Base-by-base conservation (phyloP, 108 stramenopile genomes). In the Cyclotella sp. region DNA sequence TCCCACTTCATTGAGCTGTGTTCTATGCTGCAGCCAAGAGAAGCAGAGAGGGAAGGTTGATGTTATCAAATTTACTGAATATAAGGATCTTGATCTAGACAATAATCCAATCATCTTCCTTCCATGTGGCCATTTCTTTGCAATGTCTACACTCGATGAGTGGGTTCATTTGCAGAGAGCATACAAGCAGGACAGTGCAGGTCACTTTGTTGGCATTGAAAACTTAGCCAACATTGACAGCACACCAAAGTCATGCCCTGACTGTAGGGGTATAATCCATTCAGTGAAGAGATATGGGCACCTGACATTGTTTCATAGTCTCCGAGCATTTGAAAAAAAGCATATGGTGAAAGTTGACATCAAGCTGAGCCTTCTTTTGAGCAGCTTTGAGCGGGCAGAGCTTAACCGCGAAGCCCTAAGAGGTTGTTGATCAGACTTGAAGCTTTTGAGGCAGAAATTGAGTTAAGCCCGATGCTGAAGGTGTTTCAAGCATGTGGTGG, bases 201-300 rank as follows among this genome's bases (percentile, higher is more conserved):
- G 76, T 15, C 26, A 71, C 34, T 71, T 41, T 26, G 13, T 27
- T 77, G 57, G 53, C 15, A 21, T 61, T 46, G 29, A 44, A 44
- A 65, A 21, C 15, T 29, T 64, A 29, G n/a, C 57, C 40, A 21
- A 68, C 39, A 40, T 53, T 49, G 58, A 67, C 68, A 57, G 22
- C 2, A 75, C 75, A 46, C 76, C 76, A 12, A 73, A 62, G 13
- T 41, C 43, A 16, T 85, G 84, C 49, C 84, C 84, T 42, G 77
- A 85, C 21, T 85, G 84, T 42, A 55, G 84, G 29, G 30, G 76
- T 19, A 27, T 68, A 16, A 68, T 85, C 21, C 39, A 75, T 47
- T 73, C 66, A 45, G 80, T 82, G 14, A 77, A 76, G 30, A 51
- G 80, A 63, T 85, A 85, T 44, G 80, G 80, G n/a, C 80, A 80